Conservation (phyloP, 805 yeast genomes). For the Wickerhamiella allomyrinae region DNA sequence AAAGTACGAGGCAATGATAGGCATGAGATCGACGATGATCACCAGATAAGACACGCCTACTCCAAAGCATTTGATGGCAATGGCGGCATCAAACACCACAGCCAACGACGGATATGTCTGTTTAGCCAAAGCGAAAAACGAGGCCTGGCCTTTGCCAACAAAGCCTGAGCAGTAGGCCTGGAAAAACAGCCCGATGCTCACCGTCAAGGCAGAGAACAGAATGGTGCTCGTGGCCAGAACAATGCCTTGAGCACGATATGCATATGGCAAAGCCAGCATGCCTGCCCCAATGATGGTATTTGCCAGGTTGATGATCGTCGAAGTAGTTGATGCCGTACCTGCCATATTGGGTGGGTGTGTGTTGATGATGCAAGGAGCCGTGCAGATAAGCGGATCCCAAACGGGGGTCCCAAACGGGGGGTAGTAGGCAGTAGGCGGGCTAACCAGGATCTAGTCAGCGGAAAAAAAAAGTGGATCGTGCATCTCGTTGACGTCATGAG, state of each 20-base stretch:
- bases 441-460: too few relatives aligned
- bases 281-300: constrained; percentile 75
- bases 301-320: constrained; percentile 48
- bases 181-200: constrained; percentile 42
- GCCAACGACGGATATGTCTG: constrained; percentile 57
- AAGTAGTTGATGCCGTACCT: constrained; percentile 31
- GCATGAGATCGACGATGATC: constrained; percentile 64
- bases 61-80: constrained; percentile 66
- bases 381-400: too few relatives aligned
- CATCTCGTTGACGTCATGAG: too few relatives aligned
- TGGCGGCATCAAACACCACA: constrained; percentile 56
- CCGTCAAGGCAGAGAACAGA: constrained; percentile 44
- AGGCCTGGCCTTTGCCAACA: constrained; percentile 45
- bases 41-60: constrained; percentile 64
- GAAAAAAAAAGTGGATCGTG: too few relatives aligned
- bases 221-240: constrained; percentile 41
- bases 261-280: constrained; percentile 59
- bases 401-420: too few relatives aligned
- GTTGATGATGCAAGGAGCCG: too few relatives aligned
- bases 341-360: background rate
- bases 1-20: constrained; percentile 28
- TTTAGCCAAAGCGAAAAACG: constrained; percentile 52
- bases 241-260: constrained; percentile 50
- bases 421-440: too few relatives aligned
- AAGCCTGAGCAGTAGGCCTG: constrained; percentile 23